Percentiles rank a stretch among this genome's conserved stretches.
phyloP scores from a whole-genome alignment of 2,329 filamentous ascomycete genomes.

The Epichloe glyceriae region DNA sequence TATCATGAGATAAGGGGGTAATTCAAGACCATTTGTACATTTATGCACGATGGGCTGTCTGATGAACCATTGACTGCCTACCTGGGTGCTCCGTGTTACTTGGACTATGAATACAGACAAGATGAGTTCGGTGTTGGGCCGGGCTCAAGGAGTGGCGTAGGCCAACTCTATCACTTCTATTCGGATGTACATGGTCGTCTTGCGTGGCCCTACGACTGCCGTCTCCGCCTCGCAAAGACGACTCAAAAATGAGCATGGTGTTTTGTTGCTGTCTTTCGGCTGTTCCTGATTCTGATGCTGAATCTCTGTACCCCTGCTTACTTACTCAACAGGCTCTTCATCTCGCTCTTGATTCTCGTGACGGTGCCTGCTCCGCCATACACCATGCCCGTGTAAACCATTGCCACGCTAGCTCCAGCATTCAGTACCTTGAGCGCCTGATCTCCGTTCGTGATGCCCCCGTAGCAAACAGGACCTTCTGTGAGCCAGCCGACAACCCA shows the following conservation, averaged over 20 bases:
- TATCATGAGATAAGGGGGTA: background rate
- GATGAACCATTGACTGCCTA: background rate
- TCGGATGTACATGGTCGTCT: background rate
- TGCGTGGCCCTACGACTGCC: background rate
- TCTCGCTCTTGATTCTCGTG: conserved; percentile 52
- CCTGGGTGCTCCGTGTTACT: too few relatives aligned
- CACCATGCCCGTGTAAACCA: conserved; percentile 71
- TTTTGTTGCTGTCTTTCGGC: background rate
- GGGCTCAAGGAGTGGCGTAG: background rate
- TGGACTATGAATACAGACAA: too few relatives aligned
- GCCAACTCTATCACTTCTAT: background rate
- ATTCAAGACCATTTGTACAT: background rate
- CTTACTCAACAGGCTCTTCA: conserved; percentile 25
- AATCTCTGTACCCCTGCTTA: background rate
- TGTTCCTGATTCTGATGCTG: background rate
- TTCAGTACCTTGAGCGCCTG: conserved; percentile 74
- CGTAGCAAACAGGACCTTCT: conserved; percentile 83
- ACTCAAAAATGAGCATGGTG: background rate
- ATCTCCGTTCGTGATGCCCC: conserved; percentile 78
- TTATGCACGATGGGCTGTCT: background rate
- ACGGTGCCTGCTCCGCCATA: conserved; percentile 53
- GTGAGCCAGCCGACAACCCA: conserved; percentile 17
- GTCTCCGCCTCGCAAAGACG: background rate
- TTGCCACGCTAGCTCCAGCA: conserved; percentile 79
- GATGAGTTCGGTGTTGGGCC: too few relatives aligned